phyloP scores from a whole-genome alignment of 805 yeast species.

The Candida suzukii region DNA sequence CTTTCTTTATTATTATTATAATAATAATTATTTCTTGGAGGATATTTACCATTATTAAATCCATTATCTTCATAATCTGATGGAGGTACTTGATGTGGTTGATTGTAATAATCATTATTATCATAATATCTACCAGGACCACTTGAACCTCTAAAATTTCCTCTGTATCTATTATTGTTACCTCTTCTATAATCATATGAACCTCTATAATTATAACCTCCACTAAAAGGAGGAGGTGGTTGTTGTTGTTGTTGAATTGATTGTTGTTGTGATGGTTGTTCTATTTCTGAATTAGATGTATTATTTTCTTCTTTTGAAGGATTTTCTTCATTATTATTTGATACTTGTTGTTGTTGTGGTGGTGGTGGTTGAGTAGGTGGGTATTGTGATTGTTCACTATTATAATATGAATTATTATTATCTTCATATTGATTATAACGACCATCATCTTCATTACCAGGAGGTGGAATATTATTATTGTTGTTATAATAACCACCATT shows the following conservation, averaged over 20 bases:
- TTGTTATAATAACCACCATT: neutral
- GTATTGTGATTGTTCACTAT: no score
- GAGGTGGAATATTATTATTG: neutral
- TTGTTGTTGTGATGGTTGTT: neutral
- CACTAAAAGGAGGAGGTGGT: neutral
- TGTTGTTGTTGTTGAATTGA: neutral
- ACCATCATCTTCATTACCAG: neutral
- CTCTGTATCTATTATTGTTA: neutral
- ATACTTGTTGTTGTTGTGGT: neutral
- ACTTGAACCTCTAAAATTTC: neutral
- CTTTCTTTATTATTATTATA: neutral
- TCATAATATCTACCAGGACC: neutral
- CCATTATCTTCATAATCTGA: neutral
- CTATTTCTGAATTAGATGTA: neutral
- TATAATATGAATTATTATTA: no score
- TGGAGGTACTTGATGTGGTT: neutral
- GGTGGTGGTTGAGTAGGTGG: no score
- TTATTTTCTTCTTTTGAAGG: neutral
- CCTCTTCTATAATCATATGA: neutral
- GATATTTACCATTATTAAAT: no score
- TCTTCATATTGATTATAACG: neutral
- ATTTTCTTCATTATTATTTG: neutral
- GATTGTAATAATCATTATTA: neutral
- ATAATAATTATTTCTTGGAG: neutral
- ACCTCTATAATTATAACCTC: neutral